Percentiles rank a stretch among this genome's conserved stretches.
Conservation (phyloP, 140 eudicot species). For the Bidens hawaiensis region DNA sequence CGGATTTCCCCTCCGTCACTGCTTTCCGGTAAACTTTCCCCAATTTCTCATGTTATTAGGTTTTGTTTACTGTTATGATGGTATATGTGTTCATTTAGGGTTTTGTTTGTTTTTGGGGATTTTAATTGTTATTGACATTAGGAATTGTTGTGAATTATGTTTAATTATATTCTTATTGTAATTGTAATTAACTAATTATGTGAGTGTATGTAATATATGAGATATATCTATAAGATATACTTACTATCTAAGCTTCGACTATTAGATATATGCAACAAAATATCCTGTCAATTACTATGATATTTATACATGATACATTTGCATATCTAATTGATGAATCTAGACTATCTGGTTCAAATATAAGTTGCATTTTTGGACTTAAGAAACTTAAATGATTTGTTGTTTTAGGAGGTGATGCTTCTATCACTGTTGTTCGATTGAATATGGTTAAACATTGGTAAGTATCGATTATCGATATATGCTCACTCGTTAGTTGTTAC, state of each 20-base stretch:
- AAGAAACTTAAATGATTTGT: not conserved
- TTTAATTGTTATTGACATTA: not conserved
- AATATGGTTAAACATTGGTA: not conserved
- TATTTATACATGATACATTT: not conserved
- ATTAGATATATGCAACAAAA: not conserved
- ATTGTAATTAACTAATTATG: not conserved
- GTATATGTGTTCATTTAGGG: conserved; percentile 3
- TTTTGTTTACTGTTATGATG: not conserved
- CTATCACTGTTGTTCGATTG: not conserved
- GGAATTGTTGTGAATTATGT: not conserved
- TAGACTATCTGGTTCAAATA: conserved; percentile 4
- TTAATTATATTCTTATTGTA: not conserved
- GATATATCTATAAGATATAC: not conserved
- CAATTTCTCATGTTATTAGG: conserved; percentile 7
- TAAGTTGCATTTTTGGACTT: not conserved
- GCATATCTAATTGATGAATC: not conserved
- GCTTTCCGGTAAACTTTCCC: conserved; percentile 62
- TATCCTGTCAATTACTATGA: not conserved
- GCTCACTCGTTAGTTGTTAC: not conserved
- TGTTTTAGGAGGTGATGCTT: not conserved
- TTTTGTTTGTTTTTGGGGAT: conserved; percentile 1
- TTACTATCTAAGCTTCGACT: not conserved
- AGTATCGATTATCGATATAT: not conserved
- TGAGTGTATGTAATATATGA: not conserved
- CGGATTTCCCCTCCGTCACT: conserved; percentile 91